Base-by-base conservation (phyloP, 192 early-diverging fungal species). In the Coemansia sp. region DNA sequence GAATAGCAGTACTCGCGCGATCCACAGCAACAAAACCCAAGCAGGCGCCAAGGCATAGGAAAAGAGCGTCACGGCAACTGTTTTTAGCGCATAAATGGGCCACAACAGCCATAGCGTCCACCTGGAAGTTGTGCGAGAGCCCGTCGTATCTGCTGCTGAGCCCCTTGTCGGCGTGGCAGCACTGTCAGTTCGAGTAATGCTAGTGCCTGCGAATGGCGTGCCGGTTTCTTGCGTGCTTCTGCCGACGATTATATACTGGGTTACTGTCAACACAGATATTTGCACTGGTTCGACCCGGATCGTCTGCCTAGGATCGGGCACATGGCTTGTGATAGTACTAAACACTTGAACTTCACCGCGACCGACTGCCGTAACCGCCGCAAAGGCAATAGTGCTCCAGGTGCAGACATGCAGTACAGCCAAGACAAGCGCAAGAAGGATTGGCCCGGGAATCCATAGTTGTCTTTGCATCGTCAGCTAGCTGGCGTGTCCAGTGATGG, bases 1-100 rank as follows among this genome's bases (percentile, higher is more conserved):
- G 39, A 60, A 65, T 53, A 79, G n/a, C 32, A 74, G 41, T 8
- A 74, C 68, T 17, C 62, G 68, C 10, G 25, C 38, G 5, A 40
- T 24, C 76, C 76, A 79, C 11, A 45, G 17, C 8, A 62, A 47
- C 1, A 39, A 37, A 2, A 40, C 14, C 67, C 67, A 74, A 5
- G 54, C 31, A 12, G 68, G 77, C 24, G 43, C 39, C 15, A 69
- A 17, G 14, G 60, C 19, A 17, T 73, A 73, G 1, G 53, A 64
- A 27, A 73, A 73, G 3, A 69, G 20, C 11, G 42, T 9, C n/a
- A 58, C 15, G 9, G 32, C 10, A 17, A 59, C 24, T 15, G 56
- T n/a, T 19, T 37, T 59, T 19, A 37, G n/a, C 15, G 36, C 31
- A 36, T 45, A 43, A 20, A 58, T 19, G 27, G 56, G 65, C 32